These are phyloP conservation scores for Kokia cookei DNA, from an alignment of 441 rosid species.

Conservation along the genomic window DNA sequence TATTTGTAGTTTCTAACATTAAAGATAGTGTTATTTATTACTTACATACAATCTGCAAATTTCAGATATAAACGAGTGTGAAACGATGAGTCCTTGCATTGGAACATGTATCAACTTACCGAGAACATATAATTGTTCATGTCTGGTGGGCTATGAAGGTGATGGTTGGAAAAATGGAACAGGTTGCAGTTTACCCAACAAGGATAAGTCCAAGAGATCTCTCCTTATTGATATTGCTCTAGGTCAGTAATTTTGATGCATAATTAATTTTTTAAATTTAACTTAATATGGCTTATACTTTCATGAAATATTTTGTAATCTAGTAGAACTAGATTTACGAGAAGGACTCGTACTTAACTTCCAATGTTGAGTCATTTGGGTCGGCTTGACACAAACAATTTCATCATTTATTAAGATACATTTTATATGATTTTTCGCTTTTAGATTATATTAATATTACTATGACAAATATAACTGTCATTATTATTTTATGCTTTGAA, in stretches of 20 bases:
- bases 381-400: neutral
- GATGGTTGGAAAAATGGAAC: neutral
- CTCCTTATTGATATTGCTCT: neutral
- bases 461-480: neutral
- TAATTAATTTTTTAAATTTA: neutral
- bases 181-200: neutral
- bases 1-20: neutral
- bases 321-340: too few species aligned
- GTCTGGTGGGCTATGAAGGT: neutral
- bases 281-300: neutral
- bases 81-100: neutral
- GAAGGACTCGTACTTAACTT: neutral
- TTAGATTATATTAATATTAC: too few species aligned
- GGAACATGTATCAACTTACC: neutral
- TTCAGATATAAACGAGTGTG: constrained; percentile 1
- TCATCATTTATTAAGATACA: too few species aligned
- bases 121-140: neutral
- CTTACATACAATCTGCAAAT: neutral
- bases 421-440: neutral
- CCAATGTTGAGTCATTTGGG: neutral
- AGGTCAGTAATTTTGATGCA: neutral
- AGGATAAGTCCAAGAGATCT: neutral
- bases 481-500: neutral
- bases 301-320: neutral
- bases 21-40: neutral